These are phyloP conservation scores for Leishmania aethiopica DNA, from an alignment of 208 protist genomes.

Conservation along the genomic window DNA sequence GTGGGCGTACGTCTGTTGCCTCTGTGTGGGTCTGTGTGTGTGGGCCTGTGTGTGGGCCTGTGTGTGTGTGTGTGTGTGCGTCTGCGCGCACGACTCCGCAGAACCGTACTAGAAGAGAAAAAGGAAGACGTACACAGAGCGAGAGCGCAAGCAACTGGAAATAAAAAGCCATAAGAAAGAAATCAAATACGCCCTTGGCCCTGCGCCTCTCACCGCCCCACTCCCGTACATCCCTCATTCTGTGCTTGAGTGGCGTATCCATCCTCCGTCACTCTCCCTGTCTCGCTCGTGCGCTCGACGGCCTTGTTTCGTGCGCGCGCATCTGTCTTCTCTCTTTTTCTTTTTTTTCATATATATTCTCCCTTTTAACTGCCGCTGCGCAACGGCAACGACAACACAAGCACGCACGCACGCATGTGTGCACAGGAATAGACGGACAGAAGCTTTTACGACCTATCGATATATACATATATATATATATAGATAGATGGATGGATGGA, in stretches of 20 bases:
- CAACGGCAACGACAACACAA: background rate
- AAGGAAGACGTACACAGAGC: background rate
- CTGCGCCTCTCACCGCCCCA: background rate
- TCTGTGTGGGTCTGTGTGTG: background rate
- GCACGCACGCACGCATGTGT: background rate
- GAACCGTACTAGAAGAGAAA: background rate
- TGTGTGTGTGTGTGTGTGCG: background rate
- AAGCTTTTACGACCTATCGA: no score
- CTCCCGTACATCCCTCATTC: background rate
- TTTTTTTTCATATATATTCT: background rate
- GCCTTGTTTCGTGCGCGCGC: no score
- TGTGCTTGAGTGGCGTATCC: background rate
- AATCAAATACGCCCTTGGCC: background rate
- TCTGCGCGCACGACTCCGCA: background rate
- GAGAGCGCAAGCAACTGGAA: background rate
- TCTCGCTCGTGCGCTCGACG: background rate
- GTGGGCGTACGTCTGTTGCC: background rate
- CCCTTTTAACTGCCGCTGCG: background rate
- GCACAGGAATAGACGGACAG: no score
- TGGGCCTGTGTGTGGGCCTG: background rate
- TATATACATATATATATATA: no score
- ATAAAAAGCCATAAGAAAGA: no score
- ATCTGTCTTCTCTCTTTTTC: background rate
- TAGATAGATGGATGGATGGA: no score
- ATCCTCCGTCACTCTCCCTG: background rate